Conservation (phyloP, 345 rosid genomes). For the Lumnitzera littorea region DNA sequence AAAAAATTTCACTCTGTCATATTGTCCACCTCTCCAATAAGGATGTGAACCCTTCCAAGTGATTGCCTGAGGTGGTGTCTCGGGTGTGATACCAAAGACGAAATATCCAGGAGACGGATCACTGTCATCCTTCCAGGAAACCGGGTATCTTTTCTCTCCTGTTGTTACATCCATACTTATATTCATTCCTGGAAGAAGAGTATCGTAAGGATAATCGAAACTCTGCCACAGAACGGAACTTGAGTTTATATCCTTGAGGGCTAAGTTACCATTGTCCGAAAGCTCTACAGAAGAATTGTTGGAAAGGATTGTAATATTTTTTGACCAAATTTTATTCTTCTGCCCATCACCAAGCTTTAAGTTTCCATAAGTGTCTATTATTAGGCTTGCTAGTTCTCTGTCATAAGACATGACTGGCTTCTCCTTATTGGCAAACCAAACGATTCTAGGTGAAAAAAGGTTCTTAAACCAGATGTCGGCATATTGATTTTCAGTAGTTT, state of each 20-base stretch:
- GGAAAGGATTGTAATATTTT: slow-evolving; percentile 9
- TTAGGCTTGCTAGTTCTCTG: slow-evolving; percentile 5
- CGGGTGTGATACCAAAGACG: slow-evolving; percentile 8
- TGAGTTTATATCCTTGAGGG: slow-evolving; percentile 11
- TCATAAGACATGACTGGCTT: slow-evolving; percentile 16
- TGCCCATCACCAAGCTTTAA: slow-evolving; percentile 9
- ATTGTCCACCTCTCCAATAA: too few species aligned
- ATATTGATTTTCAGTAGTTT: slow-evolving; percentile 17
- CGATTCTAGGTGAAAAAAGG: slow-evolving; percentile 8
- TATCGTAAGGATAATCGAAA: slow-evolving; percentile 7
- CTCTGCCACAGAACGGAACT: slow-evolving; percentile 19
- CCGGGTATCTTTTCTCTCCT: not conserved
- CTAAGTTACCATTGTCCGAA: slow-evolving; percentile 5
- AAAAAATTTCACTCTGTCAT: too few species aligned
- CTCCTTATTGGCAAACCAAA: slow-evolving; percentile 32
- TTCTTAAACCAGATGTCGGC: slow-evolving; percentile 28
- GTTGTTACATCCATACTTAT: not conserved
- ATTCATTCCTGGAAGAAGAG: slow-evolving; percentile 7
- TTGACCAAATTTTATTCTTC: slow-evolving; percentile 15
- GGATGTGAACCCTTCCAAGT: not conserved
- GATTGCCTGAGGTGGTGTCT: slow-evolving; percentile 18
- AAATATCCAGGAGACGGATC: not conserved
- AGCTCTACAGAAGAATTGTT: slow-evolving; percentile 1
- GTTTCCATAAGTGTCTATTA: slow-evolving; percentile 12
- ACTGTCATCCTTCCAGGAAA: not conserved